These are phyloP conservation scores for Plasmodium ovale DNA, from an alignment of 169 alveolate species.

Conservation along the genomic window DNA sequence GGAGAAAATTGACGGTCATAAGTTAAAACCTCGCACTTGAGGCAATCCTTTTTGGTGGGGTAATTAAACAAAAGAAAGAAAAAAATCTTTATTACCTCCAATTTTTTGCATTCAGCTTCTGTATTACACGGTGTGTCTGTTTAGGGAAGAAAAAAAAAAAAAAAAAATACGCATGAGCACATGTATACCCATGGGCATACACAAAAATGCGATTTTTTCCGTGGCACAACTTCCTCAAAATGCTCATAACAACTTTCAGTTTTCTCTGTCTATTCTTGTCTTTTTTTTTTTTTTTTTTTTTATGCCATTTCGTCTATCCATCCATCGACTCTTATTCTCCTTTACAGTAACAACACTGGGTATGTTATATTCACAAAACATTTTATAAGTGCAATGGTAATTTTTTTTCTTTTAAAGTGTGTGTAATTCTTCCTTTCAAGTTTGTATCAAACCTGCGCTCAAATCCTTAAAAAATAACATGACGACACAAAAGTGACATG, in stretches of 20 bases:
- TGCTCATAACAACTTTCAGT: too few species aligned
- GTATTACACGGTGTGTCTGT: constrained; percentile 51
- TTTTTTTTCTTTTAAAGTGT: neutral
- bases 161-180: neutral
- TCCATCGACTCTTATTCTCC: too few species aligned
- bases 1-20: constrained; percentile 67
- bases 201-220: neutral
- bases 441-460: neutral
- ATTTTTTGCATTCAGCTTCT: constrained; percentile 78
- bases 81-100: constrained; percentile 76
- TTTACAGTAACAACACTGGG: neutral
- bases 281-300: too few species aligned
- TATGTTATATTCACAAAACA: neutral
- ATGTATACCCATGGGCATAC: neutral
- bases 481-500: neutral
- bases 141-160: neutral
- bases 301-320: too few species aligned
- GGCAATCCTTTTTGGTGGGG: neutral
- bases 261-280: too few species aligned
- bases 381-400: neutral
- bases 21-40: neutral
- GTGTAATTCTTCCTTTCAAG: neutral
- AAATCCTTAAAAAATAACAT: neutral
- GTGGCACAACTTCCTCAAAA: too few species aligned
- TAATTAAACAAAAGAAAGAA: constrained; percentile 75